Percentiles rank a stretch among this genome's conserved stretches.
Evolutionary conservation across 441 rosid species (phyloP).

Genomic region (Adansonia madagascariensis): DNA sequence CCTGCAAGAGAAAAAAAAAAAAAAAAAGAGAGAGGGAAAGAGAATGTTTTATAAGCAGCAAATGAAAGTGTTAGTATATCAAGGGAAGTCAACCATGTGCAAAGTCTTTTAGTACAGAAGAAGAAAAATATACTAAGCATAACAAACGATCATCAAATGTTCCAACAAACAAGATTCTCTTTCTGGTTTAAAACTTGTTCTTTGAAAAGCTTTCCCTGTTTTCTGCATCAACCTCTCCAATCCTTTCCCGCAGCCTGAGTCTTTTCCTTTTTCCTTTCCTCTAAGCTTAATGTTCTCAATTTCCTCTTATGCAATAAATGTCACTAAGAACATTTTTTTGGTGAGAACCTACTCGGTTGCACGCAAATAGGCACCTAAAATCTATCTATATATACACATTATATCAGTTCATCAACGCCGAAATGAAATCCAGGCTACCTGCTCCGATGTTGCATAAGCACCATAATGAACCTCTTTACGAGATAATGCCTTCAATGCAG

Average conservation of each 20-base stretch:
- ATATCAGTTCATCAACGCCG: background rate
- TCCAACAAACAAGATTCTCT: background rate
- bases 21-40: no score
- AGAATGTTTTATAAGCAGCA: background rate
- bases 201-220: background rate
- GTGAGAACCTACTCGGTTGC: background rate
- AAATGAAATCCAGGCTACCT: constrained; percentile 46
- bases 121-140: background rate
- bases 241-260: background rate
- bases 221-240: background rate
- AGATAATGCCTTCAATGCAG: constrained; percentile 71
- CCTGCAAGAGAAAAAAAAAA: background rate
- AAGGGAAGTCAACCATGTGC: background rate
- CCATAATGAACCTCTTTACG: constrained; percentile 78
- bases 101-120: background rate
- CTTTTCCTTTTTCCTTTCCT: background rate
- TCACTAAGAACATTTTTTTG: background rate
- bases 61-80: background rate
- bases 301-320: background rate
- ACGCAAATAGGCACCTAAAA: background rate
- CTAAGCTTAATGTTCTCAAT: background rate
- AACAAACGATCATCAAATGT: background rate
- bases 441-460: constrained; percentile 76
- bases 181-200: background rate
- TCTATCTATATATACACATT: background rate